Evolutionary conservation across 768 basidiomycete genomes (phyloP).

Genomic region (Leccinum aurantiacum): DNA sequence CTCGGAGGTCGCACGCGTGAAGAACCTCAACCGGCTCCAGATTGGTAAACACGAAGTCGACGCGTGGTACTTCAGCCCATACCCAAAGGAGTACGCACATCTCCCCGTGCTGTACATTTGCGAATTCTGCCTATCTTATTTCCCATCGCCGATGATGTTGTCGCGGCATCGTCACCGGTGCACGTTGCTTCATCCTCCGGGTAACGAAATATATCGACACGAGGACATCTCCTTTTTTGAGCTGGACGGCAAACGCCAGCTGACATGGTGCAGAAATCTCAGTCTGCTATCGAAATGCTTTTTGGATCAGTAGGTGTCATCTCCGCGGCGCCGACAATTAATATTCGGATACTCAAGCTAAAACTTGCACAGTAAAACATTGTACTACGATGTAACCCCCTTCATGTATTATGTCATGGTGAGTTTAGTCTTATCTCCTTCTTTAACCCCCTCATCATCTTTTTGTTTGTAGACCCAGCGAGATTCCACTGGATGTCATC

Average conservation of each 20-base stretch:
- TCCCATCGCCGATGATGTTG: slow-evolving; percentile 87
- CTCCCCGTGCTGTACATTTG: slow-evolving; percentile 94
- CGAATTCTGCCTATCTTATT: slow-evolving; percentile 97
- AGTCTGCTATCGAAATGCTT: slow-evolving; percentile 97
- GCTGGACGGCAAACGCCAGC: slow-evolving; percentile 94
- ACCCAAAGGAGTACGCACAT: slow-evolving; percentile 97
- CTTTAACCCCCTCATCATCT: not conserved
- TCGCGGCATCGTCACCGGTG: slow-evolving; percentile 90
- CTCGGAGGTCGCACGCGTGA: slow-evolving; percentile 96
- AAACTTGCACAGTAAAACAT: slow-evolving; percentile 71
- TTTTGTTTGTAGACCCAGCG: slow-evolving; percentile 58
- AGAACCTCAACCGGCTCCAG: slow-evolving; percentile 95
- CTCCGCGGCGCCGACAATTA: slow-evolving; percentile 12
- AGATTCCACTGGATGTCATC: slow-evolving; percentile 88
- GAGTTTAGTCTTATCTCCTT: slow-evolving; percentile 25
- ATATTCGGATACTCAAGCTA: slow-evolving; percentile 15
- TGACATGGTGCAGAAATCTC: slow-evolving; percentile 95
- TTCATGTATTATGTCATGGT: slow-evolving; percentile 99
- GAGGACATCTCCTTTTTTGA: slow-evolving; percentile 98
- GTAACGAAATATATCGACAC: slow-evolving; percentile 98
- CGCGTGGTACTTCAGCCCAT: slow-evolving; percentile 99
- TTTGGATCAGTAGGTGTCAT: slow-evolving; percentile 83
- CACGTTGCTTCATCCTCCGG: slow-evolving; percentile 90
- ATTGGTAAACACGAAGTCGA: slow-evolving; percentile 97
- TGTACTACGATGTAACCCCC: slow-evolving; percentile 99